Conservation (phyloP, 1,139 yeast species). For the Taphrina confusa region DNA sequence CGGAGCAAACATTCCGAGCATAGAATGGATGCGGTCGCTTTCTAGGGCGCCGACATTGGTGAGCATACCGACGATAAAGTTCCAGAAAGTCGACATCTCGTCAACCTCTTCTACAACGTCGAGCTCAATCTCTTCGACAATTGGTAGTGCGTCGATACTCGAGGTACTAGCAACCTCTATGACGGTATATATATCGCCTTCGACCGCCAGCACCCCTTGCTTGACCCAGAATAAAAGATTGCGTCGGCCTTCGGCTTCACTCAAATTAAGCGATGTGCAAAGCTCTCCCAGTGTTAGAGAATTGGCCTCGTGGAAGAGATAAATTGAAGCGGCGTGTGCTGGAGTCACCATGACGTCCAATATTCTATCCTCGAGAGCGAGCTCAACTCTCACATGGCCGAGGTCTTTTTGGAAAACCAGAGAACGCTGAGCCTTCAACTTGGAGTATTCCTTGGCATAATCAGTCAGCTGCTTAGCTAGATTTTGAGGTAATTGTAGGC, state of each 20-base stretch:
- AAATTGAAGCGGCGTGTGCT: conserved; percentile 67
- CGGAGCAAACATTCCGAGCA: conserved; percentile 58
- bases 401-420: conserved; percentile 60
- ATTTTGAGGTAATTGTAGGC: conserved; percentile 53
- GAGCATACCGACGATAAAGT: conserved; percentile 56
- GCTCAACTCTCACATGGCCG: conserved; percentile 63
- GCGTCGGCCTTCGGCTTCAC: conserved; percentile 42
- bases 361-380: conserved; percentile 55
- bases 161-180: conserved; percentile 41
- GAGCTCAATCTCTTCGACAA: conserved; percentile 39
- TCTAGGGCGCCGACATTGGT: conserved; percentile 58
- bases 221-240: conserved; percentile 45
- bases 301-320: conserved; percentile 53
- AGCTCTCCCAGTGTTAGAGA: conserved; percentile 33
- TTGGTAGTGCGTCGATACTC: conserved; percentile 9
- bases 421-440: conserved; percentile 58
- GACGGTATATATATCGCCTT: conserved; percentile 40
- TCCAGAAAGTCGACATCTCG: conserved; percentile 51
- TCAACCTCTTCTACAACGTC: conserved; percentile 45
- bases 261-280: background rate
- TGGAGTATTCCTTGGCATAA: conserved; percentile 52
- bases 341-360: conserved; percentile 60
- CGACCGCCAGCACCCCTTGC: conserved; percentile 43
- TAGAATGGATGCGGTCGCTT: conserved; percentile 55
- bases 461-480: conserved; percentile 49